These are phyloP conservation scores for Tulasnella sp. DNA, from an alignment of 768 basidiomycete species.

Conservation along the genomic window DNA sequence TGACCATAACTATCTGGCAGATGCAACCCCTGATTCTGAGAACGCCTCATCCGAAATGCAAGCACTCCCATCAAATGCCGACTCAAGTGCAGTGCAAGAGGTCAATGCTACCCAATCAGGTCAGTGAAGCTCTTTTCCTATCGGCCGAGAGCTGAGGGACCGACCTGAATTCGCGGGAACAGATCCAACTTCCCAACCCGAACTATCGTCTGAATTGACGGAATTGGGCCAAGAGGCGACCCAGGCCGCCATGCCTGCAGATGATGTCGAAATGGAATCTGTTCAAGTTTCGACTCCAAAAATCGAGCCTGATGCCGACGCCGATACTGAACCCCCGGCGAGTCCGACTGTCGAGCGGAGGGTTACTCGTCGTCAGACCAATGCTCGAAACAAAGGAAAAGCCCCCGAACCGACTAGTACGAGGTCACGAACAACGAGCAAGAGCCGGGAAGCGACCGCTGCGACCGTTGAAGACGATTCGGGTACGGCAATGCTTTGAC, in stretches of 20 bases:
- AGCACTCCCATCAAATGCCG: not conserved
- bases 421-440: not conserved
- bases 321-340: not conserved
- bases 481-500: conserved; percentile 25
- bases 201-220: not conserved
- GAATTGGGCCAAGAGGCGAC: not conserved
- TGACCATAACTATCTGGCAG: not conserved
- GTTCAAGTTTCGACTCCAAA: not conserved
- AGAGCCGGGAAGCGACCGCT: not conserved
- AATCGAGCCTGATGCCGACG: not conserved
- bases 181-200: not conserved
- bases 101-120: not conserved
- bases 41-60: not conserved
- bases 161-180: not conserved
- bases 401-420: not conserved
- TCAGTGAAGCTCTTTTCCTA: not conserved
- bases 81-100: not conserved
- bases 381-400: not conserved
- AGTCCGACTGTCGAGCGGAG: not conserved
- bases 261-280: not conserved
- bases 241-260: not conserved
- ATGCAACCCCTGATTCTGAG: not conserved
- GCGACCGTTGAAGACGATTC: not conserved
- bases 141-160: not conserved
- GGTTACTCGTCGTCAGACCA: conserved; percentile 6